These are phyloP conservation scores for Coniosporium apollinis DNA, from an alignment of 495 filamentous ascomycete genomes.

Conservation along the genomic window DNA sequence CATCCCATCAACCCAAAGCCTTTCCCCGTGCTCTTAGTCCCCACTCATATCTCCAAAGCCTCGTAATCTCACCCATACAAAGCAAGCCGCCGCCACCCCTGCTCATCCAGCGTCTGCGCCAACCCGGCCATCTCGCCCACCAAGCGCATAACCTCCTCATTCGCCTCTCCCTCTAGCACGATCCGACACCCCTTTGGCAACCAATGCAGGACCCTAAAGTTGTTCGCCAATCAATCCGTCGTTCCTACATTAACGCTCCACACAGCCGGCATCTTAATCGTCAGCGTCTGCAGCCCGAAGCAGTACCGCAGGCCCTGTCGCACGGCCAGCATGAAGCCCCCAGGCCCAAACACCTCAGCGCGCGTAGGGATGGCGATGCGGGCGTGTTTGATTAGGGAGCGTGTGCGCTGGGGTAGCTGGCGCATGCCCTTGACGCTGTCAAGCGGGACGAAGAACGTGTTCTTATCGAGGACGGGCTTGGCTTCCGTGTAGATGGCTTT, in stretches of 20 bases:
- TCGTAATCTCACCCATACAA: too few relatives aligned
- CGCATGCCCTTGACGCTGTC: conserved; percentile 10
- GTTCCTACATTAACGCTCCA: not conserved
- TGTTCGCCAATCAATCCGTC: conserved; percentile 16
- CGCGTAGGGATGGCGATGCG: conserved; percentile 15
- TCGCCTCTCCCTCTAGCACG: conserved; percentile 9
- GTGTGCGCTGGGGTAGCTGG: conserved; percentile 16
- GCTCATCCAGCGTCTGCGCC: conserved; percentile 15
- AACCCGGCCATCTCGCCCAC: conserved; percentile 15
- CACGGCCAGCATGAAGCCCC: conserved; percentile 17
- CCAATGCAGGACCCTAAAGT: conserved; percentile 20
- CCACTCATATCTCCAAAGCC: too few relatives aligned
- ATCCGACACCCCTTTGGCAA: conserved; percentile 17
- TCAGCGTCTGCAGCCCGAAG: conserved; percentile 16
- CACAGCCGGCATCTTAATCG: conserved; percentile 13
- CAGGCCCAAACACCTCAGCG: conserved; percentile 20
- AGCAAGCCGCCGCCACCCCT: too few relatives aligned
- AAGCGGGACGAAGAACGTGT: conserved; percentile 14
- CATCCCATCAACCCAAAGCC: too few relatives aligned
- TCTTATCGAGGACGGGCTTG: conserved; percentile 11
- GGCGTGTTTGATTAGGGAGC: conserved; percentile 17
- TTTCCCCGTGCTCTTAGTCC: too few relatives aligned
- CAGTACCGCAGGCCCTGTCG: conserved; percentile 21
- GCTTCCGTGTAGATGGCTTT: conserved; percentile 17
- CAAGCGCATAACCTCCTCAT: conserved; percentile 13